Evolutionary conservation across 1,284 basidiomycete genomes (phyloP).

Genomic region (Fereydounia khargensis): DNA sequence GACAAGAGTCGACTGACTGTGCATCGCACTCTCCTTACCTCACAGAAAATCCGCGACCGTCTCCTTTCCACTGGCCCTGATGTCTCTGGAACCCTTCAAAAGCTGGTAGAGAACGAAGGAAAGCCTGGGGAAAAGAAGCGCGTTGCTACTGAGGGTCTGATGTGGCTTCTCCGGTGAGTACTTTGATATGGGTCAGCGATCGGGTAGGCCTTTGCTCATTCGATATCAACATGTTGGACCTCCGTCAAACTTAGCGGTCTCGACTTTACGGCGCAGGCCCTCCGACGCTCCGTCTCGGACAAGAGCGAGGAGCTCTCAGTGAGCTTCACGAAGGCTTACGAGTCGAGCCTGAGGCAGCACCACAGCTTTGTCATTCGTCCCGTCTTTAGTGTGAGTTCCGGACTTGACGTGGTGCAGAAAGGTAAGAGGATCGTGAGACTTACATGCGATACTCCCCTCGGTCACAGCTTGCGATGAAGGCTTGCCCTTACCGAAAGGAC

Average conservation of each 20-base stretch:
- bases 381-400: constrained; percentile 65
- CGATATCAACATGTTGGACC: neutral
- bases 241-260: constrained; percentile 68
- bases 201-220: neutral
- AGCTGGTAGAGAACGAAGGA: constrained; percentile 76
- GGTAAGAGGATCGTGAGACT: too few relatives aligned
- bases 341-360: constrained; percentile 74
- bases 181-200: constrained; percentile 13
- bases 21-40: too few relatives aligned
- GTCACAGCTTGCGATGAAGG: constrained; percentile 84
- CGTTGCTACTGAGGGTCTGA: constrained; percentile 81
- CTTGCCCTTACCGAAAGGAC: constrained; percentile 84
- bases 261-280: constrained; percentile 82
- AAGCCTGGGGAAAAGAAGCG: constrained; percentile 76
- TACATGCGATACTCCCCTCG: too few relatives aligned
- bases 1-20: too few relatives aligned
- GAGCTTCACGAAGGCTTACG: constrained; percentile 82
- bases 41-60: constrained; percentile 67
- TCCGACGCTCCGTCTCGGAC: constrained; percentile 72
- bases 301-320: constrained; percentile 69
- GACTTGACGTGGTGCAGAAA: too few relatives aligned
- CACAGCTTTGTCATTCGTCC: constrained; percentile 86
- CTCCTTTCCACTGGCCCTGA: constrained; percentile 67
- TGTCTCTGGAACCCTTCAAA: constrained; percentile 74
- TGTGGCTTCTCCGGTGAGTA: constrained; percentile 93